phyloP scores from a whole-genome alignment of 2,329 filamentous ascomycete genomes.

The Stenocarpella maydis region DNA sequence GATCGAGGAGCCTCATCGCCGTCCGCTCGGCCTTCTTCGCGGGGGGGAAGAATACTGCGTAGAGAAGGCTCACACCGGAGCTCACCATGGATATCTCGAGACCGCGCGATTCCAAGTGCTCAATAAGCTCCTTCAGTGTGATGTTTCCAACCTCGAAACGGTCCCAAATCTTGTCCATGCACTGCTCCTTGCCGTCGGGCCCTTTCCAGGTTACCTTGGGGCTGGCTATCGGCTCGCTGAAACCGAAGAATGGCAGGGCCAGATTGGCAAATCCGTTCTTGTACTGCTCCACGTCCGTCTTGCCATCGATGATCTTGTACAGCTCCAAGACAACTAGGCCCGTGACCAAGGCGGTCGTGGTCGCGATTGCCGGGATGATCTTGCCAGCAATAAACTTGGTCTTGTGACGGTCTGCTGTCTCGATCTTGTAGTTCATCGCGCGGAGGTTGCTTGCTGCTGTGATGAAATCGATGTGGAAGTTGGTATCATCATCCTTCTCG shows the following conservation, averaged over 20 bases:
- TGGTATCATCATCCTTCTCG: conserved; percentile 96
- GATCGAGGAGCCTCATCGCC: conserved; percentile 82
- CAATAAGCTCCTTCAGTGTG: conserved; percentile 83
- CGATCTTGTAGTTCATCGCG: conserved; percentile 97
- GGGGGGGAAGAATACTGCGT: conserved; percentile 89
- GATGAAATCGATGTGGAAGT: conserved; percentile 99
- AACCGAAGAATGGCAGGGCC: conserved; percentile 95
- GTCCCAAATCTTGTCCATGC: conserved; percentile 97
- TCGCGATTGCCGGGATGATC: conserved; percentile 98
- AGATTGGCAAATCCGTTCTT: conserved; percentile 99
- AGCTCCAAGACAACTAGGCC: conserved; percentile 92
- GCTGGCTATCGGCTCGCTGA: conserved; percentile 94
- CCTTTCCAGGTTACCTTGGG: conserved; percentile 91
- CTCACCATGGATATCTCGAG: conserved; percentile 91
- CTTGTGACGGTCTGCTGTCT: conserved; percentile 91
- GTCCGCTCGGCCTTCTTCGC: conserved; percentile 83
- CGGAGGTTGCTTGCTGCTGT: conserved; percentile 95
- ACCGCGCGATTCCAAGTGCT: conserved; percentile 82
- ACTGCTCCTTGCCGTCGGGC: conserved; percentile 74
- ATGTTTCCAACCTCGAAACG: conserved; percentile 91
- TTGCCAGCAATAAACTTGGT: conserved; percentile 99
- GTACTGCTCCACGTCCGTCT: conserved; percentile 97
- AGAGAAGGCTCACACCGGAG: conserved; percentile 94
- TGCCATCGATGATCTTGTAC: conserved; percentile 96
- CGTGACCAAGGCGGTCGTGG: conserved; percentile 94